Evolutionary conservation across 192 early-diverging fungal species (phyloP), one percentile per base, ranked within the genome.

Genomic region (Backusella tarrabulga): DNA sequence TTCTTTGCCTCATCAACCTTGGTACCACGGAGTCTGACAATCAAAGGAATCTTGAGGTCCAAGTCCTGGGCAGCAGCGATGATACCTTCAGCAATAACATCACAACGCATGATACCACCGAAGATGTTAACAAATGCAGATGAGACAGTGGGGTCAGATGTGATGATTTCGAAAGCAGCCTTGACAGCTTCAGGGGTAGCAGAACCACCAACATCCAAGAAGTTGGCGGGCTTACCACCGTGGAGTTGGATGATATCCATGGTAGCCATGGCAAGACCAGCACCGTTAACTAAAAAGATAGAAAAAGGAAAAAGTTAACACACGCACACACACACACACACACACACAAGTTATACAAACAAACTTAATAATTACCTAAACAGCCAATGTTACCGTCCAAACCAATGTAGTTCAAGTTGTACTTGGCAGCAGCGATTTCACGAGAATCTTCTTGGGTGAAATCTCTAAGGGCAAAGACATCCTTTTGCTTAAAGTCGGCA

Each of bases 201-300:
- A 82, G 95, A 93, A 80, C 98, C 98, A 76, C 98, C 98, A 77
- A 99, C 98, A 85, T 99, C 97, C 73, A 99, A 91, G 87, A 99
- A 99, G 91, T 99, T 99, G 81, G 97, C 98, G 8, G 98, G 98
- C 79, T 95, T 94, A 44, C 98, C 98, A 73, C 97, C 98, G 88
- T 99, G 92, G 66, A 99, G 90, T 89, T 99, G 98, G 85, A 99
- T 98, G 80, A 99, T 99, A 86, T 99, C 98, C 97, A 98, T 99
- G 70, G 98, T 99, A 72, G 98, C 93, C 98, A 98, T 99, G 84
- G 97, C 98, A 52, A 99, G 90, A 81, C 98, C 98, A 67, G 98
- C 97, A 79, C 98, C 98, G 88, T 99, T 99, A 77, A 98, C 93
- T 80, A 63, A 17, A 44, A 44, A 17, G 4, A 60, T 34, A 54